phyloP scores from a whole-genome alignment of 2,329 filamentous ascomycete genomes.

The Sporothrix globosa region DNA sequence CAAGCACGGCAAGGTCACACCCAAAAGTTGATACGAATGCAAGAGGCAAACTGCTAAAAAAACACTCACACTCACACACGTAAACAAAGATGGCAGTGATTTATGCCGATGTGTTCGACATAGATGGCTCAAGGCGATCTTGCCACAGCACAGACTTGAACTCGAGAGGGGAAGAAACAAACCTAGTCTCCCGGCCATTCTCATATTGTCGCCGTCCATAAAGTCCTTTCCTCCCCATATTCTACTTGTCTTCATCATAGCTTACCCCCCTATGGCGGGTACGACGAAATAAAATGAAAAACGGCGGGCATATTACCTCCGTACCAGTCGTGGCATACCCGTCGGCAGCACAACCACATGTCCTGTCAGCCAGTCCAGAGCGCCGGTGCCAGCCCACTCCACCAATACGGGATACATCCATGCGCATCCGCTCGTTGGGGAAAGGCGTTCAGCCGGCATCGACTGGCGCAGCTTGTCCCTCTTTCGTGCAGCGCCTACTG shows the following conservation, averaged over 20 bases:
- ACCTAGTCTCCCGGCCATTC: too few relatives aligned
- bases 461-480: slow-evolving; percentile 20
- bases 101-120: background rate
- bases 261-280: background rate
- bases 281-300: background rate
- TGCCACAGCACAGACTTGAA: background rate
- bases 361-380: background rate
- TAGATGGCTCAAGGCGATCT: too few relatives aligned
- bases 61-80: background rate
- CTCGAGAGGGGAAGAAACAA: background rate
- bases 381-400: slow-evolving; percentile 7
- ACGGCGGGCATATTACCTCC: too few relatives aligned
- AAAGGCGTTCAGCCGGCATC: slow-evolving; percentile 25
- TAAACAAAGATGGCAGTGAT: background rate
- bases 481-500: slow-evolving; percentile 4
- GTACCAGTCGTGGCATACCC: too few relatives aligned
- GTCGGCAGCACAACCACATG: too few relatives aligned
- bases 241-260: background rate
- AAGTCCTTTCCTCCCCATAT: background rate
- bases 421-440: slow-evolving; percentile 4
- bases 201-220: background rate
- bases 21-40: slow-evolving; percentile 15
- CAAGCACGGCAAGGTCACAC: background rate
- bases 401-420: slow-evolving; percentile 14
- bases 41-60: slow-evolving; percentile 2